Conservation (phyloP, 129 eudicot genomes). For the Helianthus annuus region HanXRQr2.0-SUNRISE NC_035437.2:174992786-174993285, state of each 20-base stretch:
- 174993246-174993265: no score
- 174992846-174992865: no score
- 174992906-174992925: no score
- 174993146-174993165: constrained; percentile 7
- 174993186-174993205: constrained; percentile 21
- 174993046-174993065: constrained; percentile 20
- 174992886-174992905: no score
- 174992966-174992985: no score
- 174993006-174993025: constrained; percentile 21
- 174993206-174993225: constrained; percentile 11
- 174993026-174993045: constrained; percentile 25
- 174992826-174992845: constrained; percentile 3
- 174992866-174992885: no score
- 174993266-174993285: no score
- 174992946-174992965: no score
- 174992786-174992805: no score
- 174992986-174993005: not conserved
- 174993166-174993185: constrained; percentile 22
- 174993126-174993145: not conserved
- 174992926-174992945: no score
- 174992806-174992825: not conserved
- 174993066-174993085: not conserved
- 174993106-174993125: not conserved
- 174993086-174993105: constrained; percentile 27
- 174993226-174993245: constrained; percentile 10